Conservation (phyloP, 2,329 filamentous ascomycete genomes). For the Aspergillus fischeri region DNA sequence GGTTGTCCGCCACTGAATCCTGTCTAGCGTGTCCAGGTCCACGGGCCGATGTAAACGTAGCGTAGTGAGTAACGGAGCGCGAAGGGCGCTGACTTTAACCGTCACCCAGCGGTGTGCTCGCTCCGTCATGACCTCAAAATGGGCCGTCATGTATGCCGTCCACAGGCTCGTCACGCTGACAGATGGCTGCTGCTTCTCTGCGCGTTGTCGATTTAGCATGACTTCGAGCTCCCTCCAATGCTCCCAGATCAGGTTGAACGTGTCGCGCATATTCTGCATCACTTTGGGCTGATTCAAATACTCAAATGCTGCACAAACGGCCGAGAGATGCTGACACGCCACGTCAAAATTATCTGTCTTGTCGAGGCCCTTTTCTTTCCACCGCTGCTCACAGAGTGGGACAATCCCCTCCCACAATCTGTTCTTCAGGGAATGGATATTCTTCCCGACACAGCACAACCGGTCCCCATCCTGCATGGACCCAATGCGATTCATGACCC, state of each 20-base stretch:
- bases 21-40: conserved; percentile 1
- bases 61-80: conserved; percentile 8
- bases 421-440: conserved; percentile 22
- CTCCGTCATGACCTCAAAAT: conserved; percentile 20
- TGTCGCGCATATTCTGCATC: conserved; percentile 14
- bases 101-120: conserved; percentile 23
- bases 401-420: conserved; percentile 24
- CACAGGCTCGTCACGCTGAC: conserved; percentile 17
- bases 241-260: conserved; percentile 21
- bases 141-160: conserved; percentile 17
- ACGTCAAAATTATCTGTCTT: conserved; percentile 16
- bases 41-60: conserved; percentile 4
- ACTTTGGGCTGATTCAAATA: conserved; percentile 19
- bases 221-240: conserved; percentile 13
- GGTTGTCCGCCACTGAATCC: conserved; percentile 12
- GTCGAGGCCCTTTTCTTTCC: conserved; percentile 19
- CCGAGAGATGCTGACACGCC: conserved; percentile 19
- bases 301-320: conserved; percentile 20
- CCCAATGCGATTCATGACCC: conserved; percentile 11
- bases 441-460: conserved; percentile 18
- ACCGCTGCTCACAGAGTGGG: conserved; percentile 22
- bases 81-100: conserved; percentile 11
- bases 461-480: conserved; percentile 9
- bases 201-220: conserved; percentile 13
- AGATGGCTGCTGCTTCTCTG: neutral